Percentiles rank a stretch among this genome's conserved stretches.
phyloP scores from a whole-genome alignment of 352 stramenopile genomes.

The Globisporangium recalcitrans region DNA sequence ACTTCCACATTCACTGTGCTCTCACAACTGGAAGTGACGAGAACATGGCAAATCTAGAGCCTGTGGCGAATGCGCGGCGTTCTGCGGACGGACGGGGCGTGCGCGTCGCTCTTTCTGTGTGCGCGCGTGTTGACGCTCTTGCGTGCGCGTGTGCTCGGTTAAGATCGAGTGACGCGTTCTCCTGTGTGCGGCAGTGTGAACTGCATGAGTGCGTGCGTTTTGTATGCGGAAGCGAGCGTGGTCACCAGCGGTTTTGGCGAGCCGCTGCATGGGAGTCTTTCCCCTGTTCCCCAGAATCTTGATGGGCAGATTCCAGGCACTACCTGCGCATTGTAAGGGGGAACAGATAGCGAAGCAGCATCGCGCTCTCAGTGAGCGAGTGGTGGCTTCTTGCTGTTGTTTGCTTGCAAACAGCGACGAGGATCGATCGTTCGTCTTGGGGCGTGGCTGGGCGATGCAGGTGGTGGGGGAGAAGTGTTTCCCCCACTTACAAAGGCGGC shows the following conservation, averaged over 20 bases:
- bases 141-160: background rate
- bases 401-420: background rate
- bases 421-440: background rate
- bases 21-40: slow-evolving; percentile 74
- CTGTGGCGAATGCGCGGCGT: slow-evolving; percentile 14
- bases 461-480: slow-evolving; percentile 58
- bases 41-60: slow-evolving; percentile 20
- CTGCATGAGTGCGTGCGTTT: background rate
- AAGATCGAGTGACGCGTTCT: background rate
- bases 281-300: slow-evolving; percentile 71
- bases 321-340: slow-evolving; percentile 81
- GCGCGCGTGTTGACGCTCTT: background rate
- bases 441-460: slow-evolving; percentile 29
- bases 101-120: background rate
- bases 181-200: background rate
- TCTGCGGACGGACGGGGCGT: slow-evolving; percentile 7
- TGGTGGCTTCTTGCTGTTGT: background rate
- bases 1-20: background rate
- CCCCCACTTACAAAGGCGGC: slow-evolving; percentile 63
- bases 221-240: slow-evolving; percentile 6
- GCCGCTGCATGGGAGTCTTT: slow-evolving; percentile 33
- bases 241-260: slow-evolving; percentile 71
- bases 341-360: slow-evolving; percentile 39
- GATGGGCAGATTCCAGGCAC: slow-evolving; percentile 70
- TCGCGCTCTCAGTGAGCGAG: background rate